A percentile compares a stretch with the other conserved stretches of the same genome.
These are phyloP conservation scores for Pseudonitzschia delicatissima DNA, from an alignment of 108 stramenopile species.

Conservation along the genomic window DNA sequence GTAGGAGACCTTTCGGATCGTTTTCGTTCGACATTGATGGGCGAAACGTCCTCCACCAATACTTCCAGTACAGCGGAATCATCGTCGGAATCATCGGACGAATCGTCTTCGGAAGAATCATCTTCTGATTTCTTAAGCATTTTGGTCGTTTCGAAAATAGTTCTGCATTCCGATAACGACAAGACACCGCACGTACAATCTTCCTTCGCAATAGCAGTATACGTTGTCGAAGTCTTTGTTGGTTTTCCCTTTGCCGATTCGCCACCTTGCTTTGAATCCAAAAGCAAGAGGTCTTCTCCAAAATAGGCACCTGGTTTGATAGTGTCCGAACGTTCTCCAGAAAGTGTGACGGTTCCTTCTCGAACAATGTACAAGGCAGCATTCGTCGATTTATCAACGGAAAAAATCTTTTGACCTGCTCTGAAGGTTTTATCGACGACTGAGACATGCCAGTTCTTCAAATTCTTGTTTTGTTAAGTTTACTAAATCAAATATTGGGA, in stretches of 20 bases:
- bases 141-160: conserved; percentile 42
- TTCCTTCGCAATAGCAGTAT: conserved; percentile 51
- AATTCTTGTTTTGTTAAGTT: conserved; percentile 47
- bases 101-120: conserved; percentile 54
- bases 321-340: conserved; percentile 21
- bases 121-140: conserved; percentile 28
- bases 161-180: conserved; percentile 64
- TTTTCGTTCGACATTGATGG: conserved; percentile 73
- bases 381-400: conserved; percentile 50
- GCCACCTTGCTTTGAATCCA: conserved; percentile 15
- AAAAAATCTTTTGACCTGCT: conserved; percentile 70
- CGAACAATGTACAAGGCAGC: conserved; percentile 63
- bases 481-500: conserved; percentile 31
- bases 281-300: conserved; percentile 26
- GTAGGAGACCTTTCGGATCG: conserved; percentile 3
- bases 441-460: conserved; percentile 41
- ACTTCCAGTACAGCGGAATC: no score
- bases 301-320: conserved; percentile 38
- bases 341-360: conserved; percentile 52
- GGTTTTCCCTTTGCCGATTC: conserved; percentile 4
- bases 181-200: conserved; percentile 70
- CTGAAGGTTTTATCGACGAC: conserved; percentile 53
- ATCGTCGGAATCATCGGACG: not conserved
- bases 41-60: not conserved
- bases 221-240: conserved; percentile 35